These are phyloP conservation scores for Friedmanniomyces endolithicus DNA, from an alignment of 495 filamentous ascomycete species.

Conservation along the genomic window DNA sequence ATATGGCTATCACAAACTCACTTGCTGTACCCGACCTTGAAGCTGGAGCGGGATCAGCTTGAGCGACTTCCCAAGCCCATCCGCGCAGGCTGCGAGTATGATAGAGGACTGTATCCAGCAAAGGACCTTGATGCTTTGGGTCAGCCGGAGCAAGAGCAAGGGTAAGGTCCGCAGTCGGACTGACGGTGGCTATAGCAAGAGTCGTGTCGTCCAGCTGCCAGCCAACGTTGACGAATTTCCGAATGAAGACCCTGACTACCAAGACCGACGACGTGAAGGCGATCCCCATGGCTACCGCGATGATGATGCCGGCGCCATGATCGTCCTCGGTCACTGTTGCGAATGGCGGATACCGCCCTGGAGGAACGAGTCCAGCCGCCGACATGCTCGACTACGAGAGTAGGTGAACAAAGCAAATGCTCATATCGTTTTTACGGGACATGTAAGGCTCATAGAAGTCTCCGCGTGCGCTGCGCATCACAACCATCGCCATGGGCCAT, in stretches of 20 bases:
- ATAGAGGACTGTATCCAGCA: background rate
- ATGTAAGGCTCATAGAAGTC: too few species aligned
- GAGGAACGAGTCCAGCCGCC: background rate
- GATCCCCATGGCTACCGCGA: slow-evolving; percentile 4
- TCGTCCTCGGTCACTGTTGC: slow-evolving; percentile 10
- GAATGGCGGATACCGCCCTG: slow-evolving; percentile 5
- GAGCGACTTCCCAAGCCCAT: slow-evolving; percentile 7
- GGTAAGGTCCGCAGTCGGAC: background rate
- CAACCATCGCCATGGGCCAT: too few species aligned
- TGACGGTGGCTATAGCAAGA: background rate
- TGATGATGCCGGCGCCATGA: slow-evolving; percentile 7
- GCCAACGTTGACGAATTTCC: background rate
- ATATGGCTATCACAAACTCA: background rate
- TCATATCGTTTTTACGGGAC: too few species aligned
- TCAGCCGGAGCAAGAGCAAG: background rate
- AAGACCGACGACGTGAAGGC: background rate
- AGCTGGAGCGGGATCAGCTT: background rate
- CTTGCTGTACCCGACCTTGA: background rate
- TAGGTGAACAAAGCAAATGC: too few species aligned
- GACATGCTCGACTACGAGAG: background rate
- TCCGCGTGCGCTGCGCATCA: too few species aligned
- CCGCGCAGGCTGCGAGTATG: background rate
- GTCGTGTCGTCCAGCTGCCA: slow-evolving; percentile 4
- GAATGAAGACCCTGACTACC: background rate
- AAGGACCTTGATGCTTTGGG: background rate